These are phyloP conservation scores for Sphaerosporella brunnea DNA, from an alignment of 495 filamentous ascomycete species.

Conservation along the genomic window DNA sequence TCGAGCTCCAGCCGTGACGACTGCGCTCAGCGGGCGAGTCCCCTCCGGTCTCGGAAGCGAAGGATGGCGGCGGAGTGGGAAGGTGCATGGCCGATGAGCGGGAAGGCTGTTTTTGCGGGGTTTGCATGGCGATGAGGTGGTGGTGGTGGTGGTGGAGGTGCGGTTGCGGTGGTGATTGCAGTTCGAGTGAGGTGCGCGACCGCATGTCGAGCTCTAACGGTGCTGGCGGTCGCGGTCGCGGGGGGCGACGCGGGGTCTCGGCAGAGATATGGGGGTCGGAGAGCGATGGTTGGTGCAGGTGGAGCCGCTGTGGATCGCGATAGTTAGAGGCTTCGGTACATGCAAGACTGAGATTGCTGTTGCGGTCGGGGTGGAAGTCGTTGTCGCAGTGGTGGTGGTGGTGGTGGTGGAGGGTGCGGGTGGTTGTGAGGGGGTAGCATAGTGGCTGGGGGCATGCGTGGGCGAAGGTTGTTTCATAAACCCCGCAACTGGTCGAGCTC, in stretches of 20 bases:
- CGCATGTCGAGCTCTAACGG: not conserved
- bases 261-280: too few species aligned
- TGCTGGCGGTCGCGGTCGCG: not conserved
- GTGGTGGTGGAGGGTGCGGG: not conserved
- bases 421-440: too few species aligned
- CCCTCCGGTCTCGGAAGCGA: not conserved
- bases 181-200: conserved; percentile 1
- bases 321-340: not conserved
- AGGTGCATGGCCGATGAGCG: not conserved
- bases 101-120: not conserved
- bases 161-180: not conserved
- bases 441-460: too few species aligned
- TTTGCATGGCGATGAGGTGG: not conserved
- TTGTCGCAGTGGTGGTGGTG: not conserved
- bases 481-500: too few species aligned
- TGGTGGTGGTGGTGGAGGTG: not conserved
- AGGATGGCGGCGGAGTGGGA: conserved; percentile 1
- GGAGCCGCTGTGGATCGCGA: not conserved
- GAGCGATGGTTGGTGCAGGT: not conserved
- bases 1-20: not conserved
- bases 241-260: not conserved
- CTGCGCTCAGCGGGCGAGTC: not conserved
- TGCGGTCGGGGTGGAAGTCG: not conserved
- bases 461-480: conserved; percentile 1
- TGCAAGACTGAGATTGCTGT: too few species aligned